These are phyloP conservation scores for Massarina eburnea DNA, from an alignment of 2,329 filamentous ascomycete genomes.

Conservation along the genomic window DNA sequence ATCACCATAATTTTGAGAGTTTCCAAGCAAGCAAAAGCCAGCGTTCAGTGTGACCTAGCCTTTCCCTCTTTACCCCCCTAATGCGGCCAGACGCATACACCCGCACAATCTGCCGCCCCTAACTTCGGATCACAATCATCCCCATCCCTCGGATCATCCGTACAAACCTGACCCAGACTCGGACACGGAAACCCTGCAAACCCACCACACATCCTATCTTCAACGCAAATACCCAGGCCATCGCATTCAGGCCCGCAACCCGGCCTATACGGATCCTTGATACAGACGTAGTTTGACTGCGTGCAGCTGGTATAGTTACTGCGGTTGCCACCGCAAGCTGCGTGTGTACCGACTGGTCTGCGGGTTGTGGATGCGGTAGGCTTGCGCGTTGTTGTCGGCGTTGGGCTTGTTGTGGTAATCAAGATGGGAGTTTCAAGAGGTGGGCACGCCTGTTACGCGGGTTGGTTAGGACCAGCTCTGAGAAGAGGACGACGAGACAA, in stretches of 20 bases:
- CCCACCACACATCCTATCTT: conserved; percentile 44
- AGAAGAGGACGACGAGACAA: not conserved
- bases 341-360: conserved; percentile 11
- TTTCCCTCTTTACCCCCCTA: not conserved
- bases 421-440: conserved; percentile 2
- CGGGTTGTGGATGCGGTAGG: conserved; percentile 4
- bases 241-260: conserved; percentile 40
- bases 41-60: not conserved
- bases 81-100: conserved; percentile 42
- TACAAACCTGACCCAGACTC: conserved; percentile 36
- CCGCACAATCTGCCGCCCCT: conserved; percentile 48
- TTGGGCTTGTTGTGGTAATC: conserved; percentile 1
- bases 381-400: not conserved
- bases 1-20: too few relatives aligned
- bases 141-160: conserved; percentile 43
- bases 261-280: conserved; percentile 31
- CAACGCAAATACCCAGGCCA: conserved; percentile 37
- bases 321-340: conserved; percentile 32
- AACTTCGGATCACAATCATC: conserved; percentile 45
- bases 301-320: conserved; percentile 11
- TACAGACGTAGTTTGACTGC: conserved; percentile 24
- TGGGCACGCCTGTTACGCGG: conserved; percentile 11
- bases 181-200: conserved; percentile 42
- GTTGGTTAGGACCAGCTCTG: not conserved
- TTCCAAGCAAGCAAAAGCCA: too few relatives aligned